A percentile compares a stretch with the other conserved stretches of the same genome.
Evolutionary conservation across 2,329 filamentous ascomycete species (phyloP).

Genomic region (Trichoderma asperellum): DNA sequence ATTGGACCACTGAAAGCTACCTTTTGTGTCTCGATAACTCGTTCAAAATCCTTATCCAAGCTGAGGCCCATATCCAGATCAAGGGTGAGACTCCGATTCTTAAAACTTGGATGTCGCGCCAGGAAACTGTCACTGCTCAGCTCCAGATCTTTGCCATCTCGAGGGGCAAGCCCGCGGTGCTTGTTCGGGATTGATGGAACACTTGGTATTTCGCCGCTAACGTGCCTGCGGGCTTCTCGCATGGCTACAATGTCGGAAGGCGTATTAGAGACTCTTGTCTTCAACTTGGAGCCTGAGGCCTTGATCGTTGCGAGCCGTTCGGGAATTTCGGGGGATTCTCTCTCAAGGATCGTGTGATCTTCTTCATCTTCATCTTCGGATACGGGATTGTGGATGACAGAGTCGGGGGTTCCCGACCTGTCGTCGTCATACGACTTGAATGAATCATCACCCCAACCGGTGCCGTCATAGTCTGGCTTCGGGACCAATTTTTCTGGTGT

Average conservation of each 20-base stretch:
- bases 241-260: conserved; percentile 82
- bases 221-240: conserved; percentile 82
- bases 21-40: conserved; percentile 97
- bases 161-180: conserved; percentile 60
- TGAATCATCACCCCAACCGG: conserved; percentile 62
- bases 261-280: conserved; percentile 85
- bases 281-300: conserved; percentile 81
- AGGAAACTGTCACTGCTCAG: conserved; percentile 49
- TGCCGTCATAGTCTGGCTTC: conserved; percentile 67
- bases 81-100: conserved; percentile 81
- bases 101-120: conserved; percentile 71
- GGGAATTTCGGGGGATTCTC: conserved; percentile 69
- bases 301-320: conserved; percentile 88
- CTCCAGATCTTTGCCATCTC: conserved; percentile 48
- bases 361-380: conserved; percentile 51
- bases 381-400: conserved; percentile 81
- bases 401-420: conserved; percentile 78
- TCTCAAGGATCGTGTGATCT: conserved; percentile 42
- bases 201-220: conserved; percentile 72
- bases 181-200: conserved; percentile 65
- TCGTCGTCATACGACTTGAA: conserved; percentile 62
- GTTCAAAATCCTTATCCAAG: conserved; percentile 89
- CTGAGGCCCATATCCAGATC: conserved; percentile 83
- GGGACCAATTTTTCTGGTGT: conserved; percentile 56
- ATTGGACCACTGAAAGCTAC: conserved; percentile 53